Evolutionary conservation across 306 rosid species (phyloP).

Genomic region (Cucurbita ficifolia): DNA sequence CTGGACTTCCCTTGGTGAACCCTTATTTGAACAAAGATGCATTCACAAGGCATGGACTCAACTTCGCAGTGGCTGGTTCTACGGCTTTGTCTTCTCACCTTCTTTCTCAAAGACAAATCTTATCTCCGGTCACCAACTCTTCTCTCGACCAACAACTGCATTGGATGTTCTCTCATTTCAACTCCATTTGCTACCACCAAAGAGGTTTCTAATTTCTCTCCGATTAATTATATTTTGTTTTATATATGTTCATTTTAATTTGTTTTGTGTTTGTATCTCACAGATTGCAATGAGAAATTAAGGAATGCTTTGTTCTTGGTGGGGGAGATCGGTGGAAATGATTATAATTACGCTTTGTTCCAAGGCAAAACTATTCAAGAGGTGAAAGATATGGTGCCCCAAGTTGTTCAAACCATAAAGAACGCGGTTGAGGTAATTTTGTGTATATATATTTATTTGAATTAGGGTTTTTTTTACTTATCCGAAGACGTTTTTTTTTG

Average conservation of each 20-base stretch:
- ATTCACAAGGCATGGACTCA: background rate
- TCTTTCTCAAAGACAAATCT: background rate
- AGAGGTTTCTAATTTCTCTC: no score
- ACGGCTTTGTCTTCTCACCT: background rate
- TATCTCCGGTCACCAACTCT: background rate
- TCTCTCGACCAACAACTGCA: background rate
- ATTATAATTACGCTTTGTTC: constrained; percentile 1
- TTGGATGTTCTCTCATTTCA: constrained; percentile 13
- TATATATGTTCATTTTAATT: no score
- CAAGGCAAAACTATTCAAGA: constrained; percentile 6
- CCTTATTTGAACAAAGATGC: no score
- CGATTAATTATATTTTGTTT: no score
- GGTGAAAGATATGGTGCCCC: constrained; percentile 1
- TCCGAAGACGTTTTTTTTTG: background rate
- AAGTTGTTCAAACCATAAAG: constrained; percentile 12
- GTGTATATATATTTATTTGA: background rate
- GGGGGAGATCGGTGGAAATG: constrained; percentile 14
- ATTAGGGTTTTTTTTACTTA: background rate
- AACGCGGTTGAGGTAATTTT: background rate
- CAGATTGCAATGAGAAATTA: constrained; percentile 8
- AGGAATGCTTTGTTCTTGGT: constrained; percentile 8
- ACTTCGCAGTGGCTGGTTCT: constrained; percentile 13
- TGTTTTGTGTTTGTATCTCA: background rate
- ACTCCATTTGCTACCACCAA: background rate
- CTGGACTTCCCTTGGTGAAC: background rate